Conservation (phyloP, 73 alveolate species). For the Paramecium biaurelia region DNA sequence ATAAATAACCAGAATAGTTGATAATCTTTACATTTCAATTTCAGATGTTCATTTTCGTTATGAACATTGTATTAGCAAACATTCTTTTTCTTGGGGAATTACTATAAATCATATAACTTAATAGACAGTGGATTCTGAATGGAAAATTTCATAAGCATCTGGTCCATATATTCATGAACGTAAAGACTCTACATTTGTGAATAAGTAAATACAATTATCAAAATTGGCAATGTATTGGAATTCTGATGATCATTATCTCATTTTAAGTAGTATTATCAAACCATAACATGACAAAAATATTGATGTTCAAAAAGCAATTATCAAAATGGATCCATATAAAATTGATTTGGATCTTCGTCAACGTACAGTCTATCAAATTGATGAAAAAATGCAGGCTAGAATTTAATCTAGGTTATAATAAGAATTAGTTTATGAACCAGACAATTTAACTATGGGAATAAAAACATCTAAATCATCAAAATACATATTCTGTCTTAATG, state of each 20-base stretch:
- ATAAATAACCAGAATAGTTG: not conserved
- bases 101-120: not conserved
- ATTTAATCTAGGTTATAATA: not conserved
- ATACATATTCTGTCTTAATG: constrained; percentile 33
- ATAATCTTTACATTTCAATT: constrained; percentile 26
- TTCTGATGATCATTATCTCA: constrained; percentile 23
- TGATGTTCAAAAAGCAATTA: not conserved
- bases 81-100: constrained; percentile 46
- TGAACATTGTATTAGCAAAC: constrained; percentile 42
- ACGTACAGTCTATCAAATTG: not conserved
- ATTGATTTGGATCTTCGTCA: not conserved
- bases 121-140: constrained; percentile 17
- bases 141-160: not conserved
- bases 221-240: constrained; percentile 43
- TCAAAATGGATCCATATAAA: not conserved
- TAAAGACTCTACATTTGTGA: not conserved
- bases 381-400: not conserved
- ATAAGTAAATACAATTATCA: not conserved
- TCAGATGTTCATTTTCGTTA: constrained; percentile 39
- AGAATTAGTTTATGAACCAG: not conserved
- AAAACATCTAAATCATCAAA: not conserved
- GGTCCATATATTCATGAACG: not conserved
- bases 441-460: not conserved
- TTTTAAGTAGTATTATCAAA: not conserved
- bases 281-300: not conserved